These are phyloP conservation scores for Vigna mungo DNA, from an alignment of 306 rosid species.

Conservation along the genomic window DNA sequence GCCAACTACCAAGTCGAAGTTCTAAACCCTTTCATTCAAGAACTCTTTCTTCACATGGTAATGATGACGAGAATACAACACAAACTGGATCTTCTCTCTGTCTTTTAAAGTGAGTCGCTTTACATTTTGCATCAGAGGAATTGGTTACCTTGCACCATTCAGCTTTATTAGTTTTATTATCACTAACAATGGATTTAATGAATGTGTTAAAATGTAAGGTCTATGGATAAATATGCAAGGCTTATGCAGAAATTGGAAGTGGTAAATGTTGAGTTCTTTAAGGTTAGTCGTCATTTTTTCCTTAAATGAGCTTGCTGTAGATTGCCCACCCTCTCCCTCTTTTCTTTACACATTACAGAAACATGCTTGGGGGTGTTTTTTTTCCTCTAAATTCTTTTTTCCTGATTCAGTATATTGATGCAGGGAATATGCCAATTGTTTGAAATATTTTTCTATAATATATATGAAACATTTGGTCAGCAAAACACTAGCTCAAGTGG, in stretches of 20 bases:
- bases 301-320: slow-evolving; percentile 30
- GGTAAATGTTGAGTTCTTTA: slow-evolving; percentile 86
- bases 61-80: slow-evolving; percentile 66
- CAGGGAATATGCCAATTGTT: slow-evolving; percentile 98
- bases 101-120: slow-evolving; percentile 75
- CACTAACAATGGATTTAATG: slow-evolving; percentile 43
- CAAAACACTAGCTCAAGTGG: slow-evolving; percentile 72
- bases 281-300: slow-evolving; percentile 60
- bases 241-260: slow-evolving; percentile 94
- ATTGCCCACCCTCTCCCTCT: neutral
- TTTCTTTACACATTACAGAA: slow-evolving; percentile 36
- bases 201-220: slow-evolving; percentile 65
- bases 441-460: slow-evolving; percentile 77
- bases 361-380: slow-evolving; percentile 41
- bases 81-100: slow-evolving; percentile 96
- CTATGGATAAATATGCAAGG: slow-evolving; percentile 98
- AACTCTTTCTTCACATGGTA: slow-evolving; percentile 57
- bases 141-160: slow-evolving; percentile 10
- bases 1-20: slow-evolving; percentile 97
- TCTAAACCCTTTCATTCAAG: slow-evolving; percentile 61
- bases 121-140: slow-evolving; percentile 37
- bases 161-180: neutral
- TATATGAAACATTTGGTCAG: slow-evolving; percentile 87
- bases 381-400: slow-evolving; percentile 54
- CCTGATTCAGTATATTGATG: slow-evolving; percentile 71